phyloP scores from a whole-genome alignment of 768 basidiomycete genomes.

The Rossbeevera mucosa region DNA sequence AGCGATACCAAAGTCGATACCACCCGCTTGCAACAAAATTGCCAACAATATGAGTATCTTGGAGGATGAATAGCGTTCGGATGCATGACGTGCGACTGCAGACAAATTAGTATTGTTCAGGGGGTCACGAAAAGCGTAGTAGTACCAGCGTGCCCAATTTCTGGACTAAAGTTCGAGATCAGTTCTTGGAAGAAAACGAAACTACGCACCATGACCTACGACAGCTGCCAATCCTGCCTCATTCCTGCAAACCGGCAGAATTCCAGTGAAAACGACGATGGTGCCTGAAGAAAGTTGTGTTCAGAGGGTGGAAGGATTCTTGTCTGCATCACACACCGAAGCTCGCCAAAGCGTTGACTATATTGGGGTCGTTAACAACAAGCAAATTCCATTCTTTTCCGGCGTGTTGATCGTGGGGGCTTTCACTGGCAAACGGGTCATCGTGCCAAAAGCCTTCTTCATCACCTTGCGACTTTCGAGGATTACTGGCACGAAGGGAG shows the following conservation, averaged over 20 bases:
- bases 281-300: conserved; percentile 40
- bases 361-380: conserved; percentile 67
- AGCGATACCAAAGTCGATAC: conserved; percentile 54
- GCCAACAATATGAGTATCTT: conserved; percentile 40
- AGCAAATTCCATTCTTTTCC: conserved; percentile 60
- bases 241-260: conserved; percentile 70
- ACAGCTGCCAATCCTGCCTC: conserved; percentile 83
- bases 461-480: neutral
- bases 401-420: neutral
- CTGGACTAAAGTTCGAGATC: conserved; percentile 33
- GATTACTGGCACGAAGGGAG: conserved; percentile 32
- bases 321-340: conserved; percentile 44
- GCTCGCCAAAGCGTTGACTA: conserved; percentile 73
- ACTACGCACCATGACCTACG: conserved; percentile 65
- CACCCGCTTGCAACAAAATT: conserved; percentile 42
- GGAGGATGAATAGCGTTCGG: conserved; percentile 41
- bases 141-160: conserved; percentile 75
- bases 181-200: neutral
- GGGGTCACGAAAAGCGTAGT: conserved; percentile 7
- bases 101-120: conserved; percentile 9
- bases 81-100: conserved; percentile 53
- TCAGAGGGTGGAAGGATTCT: neutral
- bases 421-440: conserved; percentile 15
- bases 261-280: conserved; percentile 87
- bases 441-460: conserved; percentile 23